Evolutionary conservation across 2,329 filamentous ascomycete genomes (phyloP).

Genomic region (Trichoderma pleuroti): DNA sequence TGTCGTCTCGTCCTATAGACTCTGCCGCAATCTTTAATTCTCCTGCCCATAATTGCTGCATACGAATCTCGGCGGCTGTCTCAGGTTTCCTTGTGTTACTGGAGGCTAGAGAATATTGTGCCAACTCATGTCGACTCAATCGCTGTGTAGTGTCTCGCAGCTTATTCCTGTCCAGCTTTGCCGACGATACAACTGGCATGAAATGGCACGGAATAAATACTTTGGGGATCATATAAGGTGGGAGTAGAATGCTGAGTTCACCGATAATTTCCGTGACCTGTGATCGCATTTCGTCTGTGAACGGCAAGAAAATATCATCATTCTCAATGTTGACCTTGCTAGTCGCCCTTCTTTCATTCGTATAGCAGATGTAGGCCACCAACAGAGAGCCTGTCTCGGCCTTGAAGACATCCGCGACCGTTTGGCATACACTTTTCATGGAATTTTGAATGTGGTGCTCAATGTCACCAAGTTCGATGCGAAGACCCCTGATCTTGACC

Average conservation of each 20-base stretch:
- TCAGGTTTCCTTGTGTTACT: neutral
- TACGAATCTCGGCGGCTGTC: neutral
- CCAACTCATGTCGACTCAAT: neutral
- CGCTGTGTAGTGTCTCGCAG: neutral
- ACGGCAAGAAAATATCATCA: conserved; percentile 10
- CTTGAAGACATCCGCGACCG: conserved; percentile 1
- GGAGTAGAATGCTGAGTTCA: neutral
- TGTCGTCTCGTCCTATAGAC: conserved; percentile 30
- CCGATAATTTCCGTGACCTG: neutral
- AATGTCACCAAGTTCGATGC: conserved; percentile 8
- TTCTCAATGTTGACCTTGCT: neutral
- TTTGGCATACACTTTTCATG: neutral
- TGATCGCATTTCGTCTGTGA: conserved; percentile 4
- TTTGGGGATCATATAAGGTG: conserved; percentile 10
- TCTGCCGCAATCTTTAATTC: neutral
- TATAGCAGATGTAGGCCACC: conserved; percentile 4
- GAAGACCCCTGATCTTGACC: neutral
- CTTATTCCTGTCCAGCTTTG: neutral
- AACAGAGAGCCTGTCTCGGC: neutral
- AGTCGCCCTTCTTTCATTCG: neutral
- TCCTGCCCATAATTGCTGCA: conserved; percentile 14
- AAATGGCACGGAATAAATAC: neutral
- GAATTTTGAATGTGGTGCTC: conserved; percentile 5
- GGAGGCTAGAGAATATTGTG: neutral
- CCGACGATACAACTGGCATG: conserved; percentile 1